Base-by-base conservation (phyloP, 2,329 filamentous ascomycete species). In the Pseudopithomyces chartarum region DNA sequence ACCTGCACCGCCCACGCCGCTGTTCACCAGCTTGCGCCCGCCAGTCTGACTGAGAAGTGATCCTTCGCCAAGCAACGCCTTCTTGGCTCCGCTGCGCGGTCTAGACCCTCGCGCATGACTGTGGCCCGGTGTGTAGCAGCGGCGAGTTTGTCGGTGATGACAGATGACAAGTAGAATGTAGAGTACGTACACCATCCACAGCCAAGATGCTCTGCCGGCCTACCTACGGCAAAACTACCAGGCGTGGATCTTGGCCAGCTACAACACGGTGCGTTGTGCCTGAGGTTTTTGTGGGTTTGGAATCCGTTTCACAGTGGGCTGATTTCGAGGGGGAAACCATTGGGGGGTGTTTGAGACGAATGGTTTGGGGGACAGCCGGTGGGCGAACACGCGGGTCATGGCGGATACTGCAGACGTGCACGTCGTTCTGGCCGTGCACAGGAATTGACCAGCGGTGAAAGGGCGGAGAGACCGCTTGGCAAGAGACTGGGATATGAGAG, bases 241-340 rank as follows among this genome's bases (percentile, higher is more conserved):
- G 26, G 5, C 17, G 3, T 6, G 40, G 20, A 19, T 19, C 11
- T 43, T n/a, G 34, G 34, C 34, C 13, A 13, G 34, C 6, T n/a
- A 40, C 38, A 17, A 3, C 13, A 19, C 10, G 13, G 4, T 43
- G 46, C 32, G 36, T 38, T 33, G 2, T 43, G 54, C 46, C 32
- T 26, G 13, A 44, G 20, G 40, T 20, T 23, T 22, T 19, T 22
- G 34, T 36, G 34, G 4, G 20, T 36, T 46, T 33, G 8, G 36
- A 43, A 19, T 40, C 7, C 39, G 55, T 57, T 51, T 57, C 45
- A 47, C 11, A 46, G 40, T 57, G 50, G 40, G 4, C 50, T 57
- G 55, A 57, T 57, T 57, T 49, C 40, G n/a, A 53, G 55, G 55
- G n/a, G 44, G 55, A 11, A n/a, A 26, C 26, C 13, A n/a, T 44